Base-by-base conservation (phyloP, 1,139 yeast species). In the Spathaspora jeffriesii region DNA sequence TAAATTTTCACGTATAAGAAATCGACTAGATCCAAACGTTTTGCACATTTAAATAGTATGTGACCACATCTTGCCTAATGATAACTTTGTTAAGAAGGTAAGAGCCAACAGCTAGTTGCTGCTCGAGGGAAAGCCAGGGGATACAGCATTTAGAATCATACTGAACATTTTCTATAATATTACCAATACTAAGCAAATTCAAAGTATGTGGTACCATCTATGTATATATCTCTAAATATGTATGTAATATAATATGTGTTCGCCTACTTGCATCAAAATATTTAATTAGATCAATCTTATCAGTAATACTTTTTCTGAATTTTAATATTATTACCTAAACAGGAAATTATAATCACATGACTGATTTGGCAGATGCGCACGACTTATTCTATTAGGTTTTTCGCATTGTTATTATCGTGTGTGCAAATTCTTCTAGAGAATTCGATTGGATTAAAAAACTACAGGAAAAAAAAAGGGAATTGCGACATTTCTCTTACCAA, bases 361-460 rank as follows among this genome's bases (percentile, higher is more conserved):
- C 13, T 6, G 5, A 8, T n/a, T 15, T 34, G 17, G 23, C 38
- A 34, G 2, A 18, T 5, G 38, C 22, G 21, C 38, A 34, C 38
- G 38, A 34, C 38, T 34, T 34, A 4, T 15, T 14, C 30, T 11
- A 3, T 30, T 9, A n/a, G n/a, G 20, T 18, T 15, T 18, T 34
- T 34, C 3, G 6, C 23, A 18, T 34, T 34, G 38, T 34, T 34
- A 34, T 34, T 34, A 34, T 34, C 38, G 38, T 34, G 38, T 34
- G 38, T 17, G 14, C 7, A 6, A 34, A 34, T 18, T 18, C 18
- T 34, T 34, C 38, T 34, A 34, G 38, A 34, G 38, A 18, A 34
- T 34, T 34, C 38, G 38, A 34, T 34, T 34, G 38, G 38, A 34
- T 34, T 34, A 17, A 10, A 34, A 34, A 34, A 32, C 4, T 9